Conservation (phyloP, 352 stramenopile genomes). For the Globisporangium splendens region DNA sequence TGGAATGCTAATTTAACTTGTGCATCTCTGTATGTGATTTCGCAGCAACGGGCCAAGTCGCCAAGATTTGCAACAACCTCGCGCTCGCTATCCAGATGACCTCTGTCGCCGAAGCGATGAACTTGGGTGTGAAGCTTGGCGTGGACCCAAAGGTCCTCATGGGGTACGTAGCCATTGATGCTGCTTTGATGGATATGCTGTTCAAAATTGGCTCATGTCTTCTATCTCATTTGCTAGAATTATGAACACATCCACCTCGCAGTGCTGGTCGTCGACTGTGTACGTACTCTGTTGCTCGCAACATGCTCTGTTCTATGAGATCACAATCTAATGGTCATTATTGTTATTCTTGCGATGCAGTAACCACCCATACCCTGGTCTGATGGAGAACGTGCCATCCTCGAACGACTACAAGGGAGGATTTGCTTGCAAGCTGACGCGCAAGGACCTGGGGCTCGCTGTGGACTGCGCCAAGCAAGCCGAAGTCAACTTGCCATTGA, state of each 20-base stretch:
- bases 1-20: too few species aligned
- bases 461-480: slow-evolving; percentile 87
- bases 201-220: not conserved
- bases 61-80: slow-evolving; percentile 99
- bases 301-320: too few species aligned
- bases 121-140: slow-evolving; percentile 92
- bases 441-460: slow-evolving; percentile 96
- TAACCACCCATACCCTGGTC: slow-evolving; percentile 93
- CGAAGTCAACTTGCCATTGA: slow-evolving; percentile 74
- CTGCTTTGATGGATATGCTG: not conserved
- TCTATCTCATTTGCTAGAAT: slow-evolving; percentile 46
- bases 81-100: slow-evolving; percentile 97
- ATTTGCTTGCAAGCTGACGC: slow-evolving; percentile 92
- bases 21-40: not conserved
- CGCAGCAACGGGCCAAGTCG: slow-evolving; percentile 72
- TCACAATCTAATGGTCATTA: slow-evolving; percentile 1
- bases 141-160: slow-evolving; percentile 93
- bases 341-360: slow-evolving; percentile 8
- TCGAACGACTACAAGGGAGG: slow-evolving; percentile 88
- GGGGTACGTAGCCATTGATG: slow-evolving; percentile 31
- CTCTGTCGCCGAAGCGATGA: slow-evolving; percentile 95
- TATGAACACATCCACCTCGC: slow-evolving; percentile 96
- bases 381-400: slow-evolving; percentile 88
- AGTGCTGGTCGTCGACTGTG: slow-evolving; percentile 94
- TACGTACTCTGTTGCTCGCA: slow-evolving; percentile 45